Base-by-base conservation (phyloP, 257 asterid genomes). In the Avicennia marina region DNA sequence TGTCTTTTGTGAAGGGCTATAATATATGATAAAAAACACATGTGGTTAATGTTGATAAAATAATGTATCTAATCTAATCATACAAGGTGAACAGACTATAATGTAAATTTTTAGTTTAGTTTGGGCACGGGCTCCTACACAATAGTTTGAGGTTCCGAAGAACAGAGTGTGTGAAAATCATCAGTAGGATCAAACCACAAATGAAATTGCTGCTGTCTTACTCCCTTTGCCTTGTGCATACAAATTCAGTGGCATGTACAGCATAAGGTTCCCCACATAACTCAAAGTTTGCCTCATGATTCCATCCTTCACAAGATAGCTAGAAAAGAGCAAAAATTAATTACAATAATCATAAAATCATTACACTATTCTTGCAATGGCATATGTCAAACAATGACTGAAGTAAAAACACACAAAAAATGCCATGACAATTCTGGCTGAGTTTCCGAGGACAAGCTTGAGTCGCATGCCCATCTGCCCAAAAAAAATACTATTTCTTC, bases 351-450 rank as follows among this genome's bases (percentile, higher is more conserved):
- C 18, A 33, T 0, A 33, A 33, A 1, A 33, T n/a, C n/a, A n/a
- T n/a, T n/a, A n/a, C n/a, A n/a, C n/a, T n/a, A n/a, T n/a, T n/a
- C n/a, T n/a, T n/a, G n/a, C n/a, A n/a, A n/a, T n/a, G n/a, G n/a
- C n/a, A n/a, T n/a, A n/a, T n/a, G n/a, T n/a, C n/a, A n/a, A n/a
- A n/a, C n/a, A n/a, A n/a, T n/a, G n/a, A n/a, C n/a, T n/a, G n/a
- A n/a, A 33, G 39, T 1, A 7, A 2, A 11, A 2, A 19, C 72
- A 4, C 34, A 82, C 90, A 46, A 76, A 82, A 36, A 76, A 71
- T 0, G 86, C 80, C 11, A 84, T 82, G 39, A 78, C 90, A 39
- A 86, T 78, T 19, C 86, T 84, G 41, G 86, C 86, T 1, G 86
- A 81, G 41, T 82, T 82, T 0, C 80, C 82, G n/a, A 71, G 82